Percentiles rank a stretch among this genome's conserved stretches.
These are phyloP conservation scores for Chamaenerion angustifolium DNA, from an alignment of 345 rosid genomes.

Conservation along the genomic window DNA sequence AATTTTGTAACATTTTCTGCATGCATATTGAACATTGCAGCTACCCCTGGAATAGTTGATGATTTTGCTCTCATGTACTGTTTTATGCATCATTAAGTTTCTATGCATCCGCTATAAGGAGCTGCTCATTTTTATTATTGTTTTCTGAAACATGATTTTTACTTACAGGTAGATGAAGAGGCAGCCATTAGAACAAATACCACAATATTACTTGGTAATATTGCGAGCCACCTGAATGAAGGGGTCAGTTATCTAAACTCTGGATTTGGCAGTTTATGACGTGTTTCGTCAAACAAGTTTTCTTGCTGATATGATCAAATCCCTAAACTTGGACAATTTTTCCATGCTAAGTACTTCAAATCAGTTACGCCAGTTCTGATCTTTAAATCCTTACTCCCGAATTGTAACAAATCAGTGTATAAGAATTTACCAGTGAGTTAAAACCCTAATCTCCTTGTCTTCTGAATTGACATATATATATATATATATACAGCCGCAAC, in stretches of 20 bases:
- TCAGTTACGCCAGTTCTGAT: too few species aligned
- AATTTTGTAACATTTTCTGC: not conserved
- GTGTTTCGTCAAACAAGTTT: not conserved
- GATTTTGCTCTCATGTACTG: not conserved
- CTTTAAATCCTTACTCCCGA: too few species aligned
- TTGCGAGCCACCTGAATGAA: constrained; percentile 76
- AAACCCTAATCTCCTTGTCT: too few species aligned
- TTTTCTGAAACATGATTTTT: constrained; percentile 4
- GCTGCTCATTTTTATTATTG: not conserved
- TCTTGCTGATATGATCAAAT: not conserved
- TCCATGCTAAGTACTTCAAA: too few species aligned
- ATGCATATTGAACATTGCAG: too few species aligned
- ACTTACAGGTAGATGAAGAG: constrained; percentile 89
- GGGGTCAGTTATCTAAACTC: constrained; percentile 37
- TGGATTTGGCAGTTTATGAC: not conserved
- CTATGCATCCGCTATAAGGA: not conserved
- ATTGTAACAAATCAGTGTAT: too few species aligned
- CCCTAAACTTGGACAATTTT: too few species aligned
- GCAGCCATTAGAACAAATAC: constrained; percentile 97
- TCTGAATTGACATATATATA: too few species aligned
- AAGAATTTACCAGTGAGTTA: too few species aligned
- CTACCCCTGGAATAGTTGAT: too few species aligned
- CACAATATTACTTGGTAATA: constrained; percentile 94
- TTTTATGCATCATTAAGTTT: not conserved
- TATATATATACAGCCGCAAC: too few species aligned